Percentiles rank a stretch among this genome's conserved stretches.
phyloP scores from a whole-genome alignment of 2,329 filamentous ascomycete genomes.

The Trichoderma koningii region DNA sequence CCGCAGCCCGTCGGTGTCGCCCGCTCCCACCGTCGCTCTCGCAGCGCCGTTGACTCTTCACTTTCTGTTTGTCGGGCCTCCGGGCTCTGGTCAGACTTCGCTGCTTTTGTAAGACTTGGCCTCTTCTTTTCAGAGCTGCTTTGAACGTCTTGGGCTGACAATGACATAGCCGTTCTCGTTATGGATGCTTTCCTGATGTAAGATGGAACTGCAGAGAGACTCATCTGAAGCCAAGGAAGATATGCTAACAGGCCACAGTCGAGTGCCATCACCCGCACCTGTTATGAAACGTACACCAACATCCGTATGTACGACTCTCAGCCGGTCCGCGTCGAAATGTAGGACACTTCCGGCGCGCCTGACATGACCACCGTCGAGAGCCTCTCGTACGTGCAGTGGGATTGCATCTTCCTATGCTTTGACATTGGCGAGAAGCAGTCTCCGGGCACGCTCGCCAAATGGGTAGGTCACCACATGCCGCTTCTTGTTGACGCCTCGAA shows the following conservation, averaged over 20 bases:
- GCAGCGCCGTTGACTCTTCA: slow-evolving; percentile 37
- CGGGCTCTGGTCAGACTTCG: slow-evolving; percentile 41
- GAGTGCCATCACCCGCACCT: slow-evolving; percentile 38
- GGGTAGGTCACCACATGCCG: slow-evolving; percentile 35
- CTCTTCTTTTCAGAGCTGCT: not conserved
- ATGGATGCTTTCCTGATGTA: slow-evolving; percentile 44
- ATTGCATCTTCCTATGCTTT: slow-evolving; percentile 45
- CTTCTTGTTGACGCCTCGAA: not conserved
- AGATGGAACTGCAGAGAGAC: slow-evolving; percentile 25
- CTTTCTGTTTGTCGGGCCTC: slow-evolving; percentile 43
- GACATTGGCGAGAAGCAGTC: slow-evolving; percentile 42
- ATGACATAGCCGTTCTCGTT: slow-evolving; percentile 41
- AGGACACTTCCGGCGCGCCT: slow-evolving; percentile 46
- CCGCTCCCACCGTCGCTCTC: slow-evolving; percentile 17
- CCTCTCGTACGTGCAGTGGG: slow-evolving; percentile 42
- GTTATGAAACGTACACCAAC: slow-evolving; percentile 42
- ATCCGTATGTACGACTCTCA: slow-evolving; percentile 34
- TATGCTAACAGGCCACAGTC: slow-evolving; percentile 32
- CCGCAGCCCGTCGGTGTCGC: slow-evolving; percentile 28
- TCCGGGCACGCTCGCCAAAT: slow-evolving; percentile 40
- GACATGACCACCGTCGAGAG: slow-evolving; percentile 42
- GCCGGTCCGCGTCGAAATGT: slow-evolving; percentile 40
- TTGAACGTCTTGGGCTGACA: not conserved
- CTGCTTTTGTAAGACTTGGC: slow-evolving; percentile 41
- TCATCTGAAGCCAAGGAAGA: not conserved